phyloP scores from a whole-genome alignment of 768 basidiomycete species.

The Mycena belliarum region DNA sequence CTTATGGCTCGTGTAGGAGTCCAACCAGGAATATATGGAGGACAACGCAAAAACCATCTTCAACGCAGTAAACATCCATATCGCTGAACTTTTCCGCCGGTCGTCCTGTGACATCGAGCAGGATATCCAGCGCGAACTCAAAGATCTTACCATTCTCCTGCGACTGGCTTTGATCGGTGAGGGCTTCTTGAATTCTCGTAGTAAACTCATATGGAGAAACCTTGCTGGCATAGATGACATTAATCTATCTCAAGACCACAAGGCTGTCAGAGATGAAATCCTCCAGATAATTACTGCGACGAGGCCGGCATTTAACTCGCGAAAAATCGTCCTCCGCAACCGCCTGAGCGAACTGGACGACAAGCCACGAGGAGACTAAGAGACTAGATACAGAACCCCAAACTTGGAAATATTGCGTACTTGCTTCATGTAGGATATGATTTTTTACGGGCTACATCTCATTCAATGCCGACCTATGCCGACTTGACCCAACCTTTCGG shows the following conservation, averaged over 20 bases:
- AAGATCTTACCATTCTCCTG: neutral
- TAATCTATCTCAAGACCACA: neutral
- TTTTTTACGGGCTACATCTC: too few species aligned
- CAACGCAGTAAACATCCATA: neutral
- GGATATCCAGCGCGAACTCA: neutral
- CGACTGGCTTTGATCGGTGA: slow-evolving; percentile 3
- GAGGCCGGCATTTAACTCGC: neutral
- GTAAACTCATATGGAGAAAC: neutral
- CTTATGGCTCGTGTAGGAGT: neutral
- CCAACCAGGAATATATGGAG: neutral
- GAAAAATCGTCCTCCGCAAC: neutral
- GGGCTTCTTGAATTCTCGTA: neutral
- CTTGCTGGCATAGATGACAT: neutral
- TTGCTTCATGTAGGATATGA: too few species aligned
- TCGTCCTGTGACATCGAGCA: neutral
- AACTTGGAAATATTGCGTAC: too few species aligned
- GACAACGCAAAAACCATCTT: neutral
- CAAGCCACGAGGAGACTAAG: too few species aligned
- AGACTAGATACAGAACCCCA: too few species aligned
- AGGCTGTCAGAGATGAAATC: neutral
- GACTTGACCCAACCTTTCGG: too few species aligned
- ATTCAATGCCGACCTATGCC: too few species aligned
- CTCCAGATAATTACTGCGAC: neutral
- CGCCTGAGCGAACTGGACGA: too few species aligned
- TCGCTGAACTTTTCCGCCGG: neutral